Conservation (phyloP, 345 rosid species). For the Corchorus capsularis region DNA sequence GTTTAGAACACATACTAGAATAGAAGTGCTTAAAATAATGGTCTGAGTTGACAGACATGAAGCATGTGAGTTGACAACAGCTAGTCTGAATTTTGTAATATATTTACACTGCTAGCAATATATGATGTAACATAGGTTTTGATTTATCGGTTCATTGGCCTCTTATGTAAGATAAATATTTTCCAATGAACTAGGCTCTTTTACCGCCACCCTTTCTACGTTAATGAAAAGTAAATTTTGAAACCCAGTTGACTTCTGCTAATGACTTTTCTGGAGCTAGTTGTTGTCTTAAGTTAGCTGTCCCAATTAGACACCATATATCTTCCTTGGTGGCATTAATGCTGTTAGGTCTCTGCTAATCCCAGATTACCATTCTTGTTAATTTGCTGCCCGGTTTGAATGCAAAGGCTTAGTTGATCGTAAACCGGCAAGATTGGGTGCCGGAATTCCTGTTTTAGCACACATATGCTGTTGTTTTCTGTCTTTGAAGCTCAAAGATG, state of each 20-base stretch:
- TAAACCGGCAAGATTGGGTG: background rate
- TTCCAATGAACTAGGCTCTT: background rate
- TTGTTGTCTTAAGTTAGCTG: background rate
- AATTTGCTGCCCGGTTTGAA: background rate
- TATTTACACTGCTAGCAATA: background rate
- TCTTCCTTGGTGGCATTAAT: background rate
- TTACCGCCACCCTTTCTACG: background rate
- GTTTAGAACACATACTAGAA: background rate
- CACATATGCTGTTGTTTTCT: background rate
- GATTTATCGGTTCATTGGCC: background rate
- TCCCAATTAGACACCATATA: background rate
- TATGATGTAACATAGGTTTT: too few species aligned
- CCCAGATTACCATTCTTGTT: background rate
- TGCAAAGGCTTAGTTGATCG: background rate
- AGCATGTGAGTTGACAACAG: background rate
- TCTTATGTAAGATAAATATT: background rate
- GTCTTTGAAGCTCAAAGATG: background rate
- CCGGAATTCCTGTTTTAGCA: background rate
- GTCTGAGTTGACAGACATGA: background rate
- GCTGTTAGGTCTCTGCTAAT: background rate
- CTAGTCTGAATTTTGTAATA: background rate
- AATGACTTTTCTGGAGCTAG: background rate
- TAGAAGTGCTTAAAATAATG: conserved; percentile 3
- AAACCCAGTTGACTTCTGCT: background rate
- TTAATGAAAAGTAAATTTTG: background rate